These are phyloP conservation scores for Metschnikowia sp. DNA, from an alignment of 805 yeast species.

Conservation along the genomic window DNA sequence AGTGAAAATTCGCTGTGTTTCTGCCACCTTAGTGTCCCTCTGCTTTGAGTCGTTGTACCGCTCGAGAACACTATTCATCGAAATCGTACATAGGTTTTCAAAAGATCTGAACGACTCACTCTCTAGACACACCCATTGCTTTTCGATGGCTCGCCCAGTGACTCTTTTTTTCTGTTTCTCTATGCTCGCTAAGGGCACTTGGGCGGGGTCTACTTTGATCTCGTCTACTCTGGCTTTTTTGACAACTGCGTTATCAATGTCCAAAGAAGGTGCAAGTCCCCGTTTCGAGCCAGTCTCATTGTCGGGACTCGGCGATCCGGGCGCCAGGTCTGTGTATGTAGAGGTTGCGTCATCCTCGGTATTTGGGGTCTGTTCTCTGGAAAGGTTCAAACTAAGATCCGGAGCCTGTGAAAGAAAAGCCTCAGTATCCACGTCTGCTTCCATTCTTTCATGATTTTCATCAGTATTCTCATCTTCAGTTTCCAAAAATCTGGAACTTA, in stretches of 20 bases:
- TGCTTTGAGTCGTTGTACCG: slow-evolving; percentile 9
- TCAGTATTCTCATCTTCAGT: no score
- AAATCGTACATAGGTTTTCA: slow-evolving; percentile 9
- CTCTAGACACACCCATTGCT: slow-evolving; percentile 16
- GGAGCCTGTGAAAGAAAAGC: not conserved
- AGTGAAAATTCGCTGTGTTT: slow-evolving; percentile 16
- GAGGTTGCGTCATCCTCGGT: slow-evolving; percentile 8
- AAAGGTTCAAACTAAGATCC: not conserved
- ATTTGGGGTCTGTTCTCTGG: slow-evolving; percentile 16
- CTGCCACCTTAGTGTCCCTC: slow-evolving; percentile 9
- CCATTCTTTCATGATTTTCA: not conserved
- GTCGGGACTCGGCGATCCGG: slow-evolving; percentile 8
- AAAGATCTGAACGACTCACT: slow-evolving; percentile 10
- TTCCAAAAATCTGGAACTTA: no score
- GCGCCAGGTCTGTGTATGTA: slow-evolving; percentile 11
- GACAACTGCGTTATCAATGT: slow-evolving; percentile 7
- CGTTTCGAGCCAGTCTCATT: not conserved
- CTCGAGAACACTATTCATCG: slow-evolving; percentile 13
- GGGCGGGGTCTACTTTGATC: not conserved
- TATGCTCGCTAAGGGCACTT: slow-evolving; percentile 1
- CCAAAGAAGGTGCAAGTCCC: not conserved
- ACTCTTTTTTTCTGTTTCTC: slow-evolving; percentile 10
- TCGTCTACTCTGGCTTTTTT: slow-evolving; percentile 1
- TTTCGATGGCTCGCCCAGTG: slow-evolving; percentile 14
- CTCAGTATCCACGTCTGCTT: not conserved